phyloP scores from a whole-genome alignment of 2,329 filamentous ascomycete species.

The Cytospora paraplurivora region DNA sequence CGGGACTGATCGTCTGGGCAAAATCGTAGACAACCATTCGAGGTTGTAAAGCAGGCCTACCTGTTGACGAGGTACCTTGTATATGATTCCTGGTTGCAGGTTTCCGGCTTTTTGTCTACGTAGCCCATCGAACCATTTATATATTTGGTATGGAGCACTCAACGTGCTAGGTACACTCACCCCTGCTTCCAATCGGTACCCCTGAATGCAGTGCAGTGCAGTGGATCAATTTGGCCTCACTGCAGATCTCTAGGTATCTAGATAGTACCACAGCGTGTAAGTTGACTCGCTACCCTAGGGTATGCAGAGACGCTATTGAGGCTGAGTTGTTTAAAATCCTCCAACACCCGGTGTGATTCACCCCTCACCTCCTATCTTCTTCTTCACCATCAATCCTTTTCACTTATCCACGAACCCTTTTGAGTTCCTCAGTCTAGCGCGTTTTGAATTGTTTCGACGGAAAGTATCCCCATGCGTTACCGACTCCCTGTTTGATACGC shows the following conservation, averaged over 20 bases:
- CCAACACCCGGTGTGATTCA: slow-evolving; percentile 17
- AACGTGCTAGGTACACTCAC: too few relatives aligned
- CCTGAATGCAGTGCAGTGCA: neutral
- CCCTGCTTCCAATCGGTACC: too few relatives aligned
- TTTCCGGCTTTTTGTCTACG: too few relatives aligned
- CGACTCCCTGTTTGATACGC: neutral
- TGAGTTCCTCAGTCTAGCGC: neutral
- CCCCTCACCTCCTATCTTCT: neutral
- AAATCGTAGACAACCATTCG: too few relatives aligned
- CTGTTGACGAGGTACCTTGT: too few relatives aligned
- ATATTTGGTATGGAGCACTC: too few relatives aligned
- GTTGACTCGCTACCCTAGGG: slow-evolving; percentile 3
- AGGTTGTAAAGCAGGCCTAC: too few relatives aligned
- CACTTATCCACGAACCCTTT: neutral
- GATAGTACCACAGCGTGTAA: neutral
- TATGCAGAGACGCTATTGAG: neutral
- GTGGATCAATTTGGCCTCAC: slow-evolving; percentile 21
- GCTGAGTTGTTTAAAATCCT: slow-evolving; percentile 14
- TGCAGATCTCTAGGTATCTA: neutral
- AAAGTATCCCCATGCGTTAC: neutral
- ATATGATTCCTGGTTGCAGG: too few relatives aligned
- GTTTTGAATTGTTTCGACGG: neutral
- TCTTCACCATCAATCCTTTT: neutral
- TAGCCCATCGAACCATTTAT: too few relatives aligned
- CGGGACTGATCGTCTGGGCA: too few relatives aligned